Conservation (phyloP, 73 alveolate genomes). For the Symbiodinium pilosum region DNA sequence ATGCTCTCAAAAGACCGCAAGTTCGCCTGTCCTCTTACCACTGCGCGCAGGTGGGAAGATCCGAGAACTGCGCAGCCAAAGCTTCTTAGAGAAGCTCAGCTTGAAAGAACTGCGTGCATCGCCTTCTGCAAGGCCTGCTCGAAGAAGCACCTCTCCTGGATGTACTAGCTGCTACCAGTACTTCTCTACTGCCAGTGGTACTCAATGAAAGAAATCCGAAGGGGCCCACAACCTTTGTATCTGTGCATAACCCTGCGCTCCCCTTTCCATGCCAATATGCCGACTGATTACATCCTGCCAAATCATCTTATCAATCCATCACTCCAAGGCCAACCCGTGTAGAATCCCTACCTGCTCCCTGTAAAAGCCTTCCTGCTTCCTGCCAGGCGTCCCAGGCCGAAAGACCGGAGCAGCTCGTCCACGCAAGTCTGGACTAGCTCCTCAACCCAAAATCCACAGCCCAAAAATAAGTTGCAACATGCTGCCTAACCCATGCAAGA, state of each 20-base stretch:
- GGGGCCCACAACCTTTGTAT: no score
- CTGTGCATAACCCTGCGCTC: no score
- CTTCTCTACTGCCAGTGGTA: no score
- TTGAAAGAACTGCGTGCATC: slow-evolving; percentile 40
- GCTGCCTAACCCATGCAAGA: not conserved
- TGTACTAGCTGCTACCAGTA: no score
- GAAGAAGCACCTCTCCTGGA: slow-evolving; percentile 66
- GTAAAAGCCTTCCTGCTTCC: no score
- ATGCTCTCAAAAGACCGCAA: not conserved
- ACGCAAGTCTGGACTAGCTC: slow-evolving; percentile 27
- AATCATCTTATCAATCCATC: no score
- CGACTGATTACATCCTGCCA: no score
- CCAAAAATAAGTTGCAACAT: not conserved
- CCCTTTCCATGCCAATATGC: no score
- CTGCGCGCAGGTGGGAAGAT: not conserved
- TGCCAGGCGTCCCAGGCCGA: slow-evolving; percentile 42
- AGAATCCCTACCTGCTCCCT: no score
- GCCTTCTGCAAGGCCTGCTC: not conserved
- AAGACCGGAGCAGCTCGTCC: slow-evolving; percentile 47
- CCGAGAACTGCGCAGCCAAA: slow-evolving; percentile 40
- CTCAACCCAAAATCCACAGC: no score
- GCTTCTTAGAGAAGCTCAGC: slow-evolving; percentile 25
- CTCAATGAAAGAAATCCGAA: no score
- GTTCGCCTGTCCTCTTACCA: not conserved
- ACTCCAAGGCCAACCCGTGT: no score